Evolutionary conservation across 2,329 filamentous ascomycete species (phyloP).

Genomic region (Aspergillus pseudoviridinutans): DNA sequence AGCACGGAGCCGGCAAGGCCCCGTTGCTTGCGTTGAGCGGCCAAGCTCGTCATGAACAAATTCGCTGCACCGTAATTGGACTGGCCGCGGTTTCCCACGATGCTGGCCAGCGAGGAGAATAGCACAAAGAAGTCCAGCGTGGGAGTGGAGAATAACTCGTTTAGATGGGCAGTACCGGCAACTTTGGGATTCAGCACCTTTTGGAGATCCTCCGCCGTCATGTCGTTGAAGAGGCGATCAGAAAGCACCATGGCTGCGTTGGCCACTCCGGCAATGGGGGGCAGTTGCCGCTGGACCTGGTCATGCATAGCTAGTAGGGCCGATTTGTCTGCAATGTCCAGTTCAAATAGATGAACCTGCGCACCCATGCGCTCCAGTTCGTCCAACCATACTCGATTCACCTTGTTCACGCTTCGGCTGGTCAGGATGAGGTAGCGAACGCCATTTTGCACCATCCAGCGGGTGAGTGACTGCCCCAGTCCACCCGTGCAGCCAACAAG

Average conservation of each 20-base stretch:
- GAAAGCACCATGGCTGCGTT: slow-evolving; percentile 12
- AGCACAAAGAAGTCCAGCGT: slow-evolving; percentile 13
- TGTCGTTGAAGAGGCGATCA: slow-evolving; percentile 8
- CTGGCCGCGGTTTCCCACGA: slow-evolving; percentile 8
- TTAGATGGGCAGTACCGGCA: not conserved
- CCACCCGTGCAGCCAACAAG: slow-evolving; percentile 1
- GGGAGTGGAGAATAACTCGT: slow-evolving; percentile 2
- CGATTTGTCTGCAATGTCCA: slow-evolving; percentile 4
- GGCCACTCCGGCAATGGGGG: slow-evolving; percentile 9
- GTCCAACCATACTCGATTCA: not conserved
- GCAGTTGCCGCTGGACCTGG: not conserved
- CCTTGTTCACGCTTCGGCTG: not conserved
- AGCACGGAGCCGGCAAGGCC: slow-evolving; percentile 3
- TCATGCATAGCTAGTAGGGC: not conserved
- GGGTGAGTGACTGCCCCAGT: not conserved
- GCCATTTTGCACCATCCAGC: slow-evolving; percentile 1
- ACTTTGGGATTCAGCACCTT: slow-evolving; percentile 5
- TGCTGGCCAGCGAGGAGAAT: not conserved
- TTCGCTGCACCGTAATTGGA: slow-evolving; percentile 5
- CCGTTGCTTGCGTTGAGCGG: not conserved
- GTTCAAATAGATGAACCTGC: not conserved
- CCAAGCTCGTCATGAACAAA: slow-evolving; percentile 2
- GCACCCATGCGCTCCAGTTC: not conserved
- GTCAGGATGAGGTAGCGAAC: slow-evolving; percentile 1
- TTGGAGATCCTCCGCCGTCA: not conserved